Conservation (phyloP, 2,329 filamentous ascomycete species). For the Aspergillus tubingensis region DNA sequence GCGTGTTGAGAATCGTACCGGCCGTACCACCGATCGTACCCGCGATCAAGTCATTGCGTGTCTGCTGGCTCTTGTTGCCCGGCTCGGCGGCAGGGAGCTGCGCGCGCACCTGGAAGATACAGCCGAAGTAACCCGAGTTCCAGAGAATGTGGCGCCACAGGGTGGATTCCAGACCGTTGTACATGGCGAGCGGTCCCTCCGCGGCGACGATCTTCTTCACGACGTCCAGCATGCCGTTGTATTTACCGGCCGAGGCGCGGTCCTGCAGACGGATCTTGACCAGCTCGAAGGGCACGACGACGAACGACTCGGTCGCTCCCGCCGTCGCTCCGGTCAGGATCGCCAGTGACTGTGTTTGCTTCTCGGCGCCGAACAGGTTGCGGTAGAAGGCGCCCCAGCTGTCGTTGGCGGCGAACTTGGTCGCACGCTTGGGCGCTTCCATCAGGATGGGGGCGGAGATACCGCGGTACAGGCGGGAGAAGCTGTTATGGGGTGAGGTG, state of each 20-base stretch:
- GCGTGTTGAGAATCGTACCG: constrained; percentile 91
- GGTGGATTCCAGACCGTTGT: constrained; percentile 95
- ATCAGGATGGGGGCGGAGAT: constrained; percentile 96
- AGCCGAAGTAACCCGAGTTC: constrained; percentile 97
- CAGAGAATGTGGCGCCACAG: constrained; percentile 93
- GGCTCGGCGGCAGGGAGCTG: constrained; percentile 74
- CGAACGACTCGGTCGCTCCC: constrained; percentile 92
- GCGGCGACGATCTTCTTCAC: constrained; percentile 70
- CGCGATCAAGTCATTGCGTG: constrained; percentile 83
- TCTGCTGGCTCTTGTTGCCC: constrained; percentile 72
- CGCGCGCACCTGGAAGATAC: constrained; percentile 93
- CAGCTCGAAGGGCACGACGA: constrained; percentile 96
- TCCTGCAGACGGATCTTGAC: constrained; percentile 99
- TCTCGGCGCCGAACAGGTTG: constrained; percentile 75
- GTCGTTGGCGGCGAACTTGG: constrained; percentile 98
- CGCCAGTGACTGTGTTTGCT: constrained; percentile 91
- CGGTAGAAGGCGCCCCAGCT: constrained; percentile 97
- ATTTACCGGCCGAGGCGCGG: constrained; percentile 81
- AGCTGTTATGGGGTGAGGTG: constrained; percentile 50
- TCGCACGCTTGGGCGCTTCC: constrained; percentile 94
- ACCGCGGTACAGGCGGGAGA: constrained; percentile 90
- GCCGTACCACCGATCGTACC: constrained; percentile 85
- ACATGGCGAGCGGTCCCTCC: constrained; percentile 84
- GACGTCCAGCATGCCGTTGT: constrained; percentile 56
- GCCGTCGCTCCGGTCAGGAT: constrained; percentile 92